Evolutionary conservation across 495 filamentous ascomycete genomes (phyloP).

Genomic region (Melanomma pulvis-pyrius): DNA sequence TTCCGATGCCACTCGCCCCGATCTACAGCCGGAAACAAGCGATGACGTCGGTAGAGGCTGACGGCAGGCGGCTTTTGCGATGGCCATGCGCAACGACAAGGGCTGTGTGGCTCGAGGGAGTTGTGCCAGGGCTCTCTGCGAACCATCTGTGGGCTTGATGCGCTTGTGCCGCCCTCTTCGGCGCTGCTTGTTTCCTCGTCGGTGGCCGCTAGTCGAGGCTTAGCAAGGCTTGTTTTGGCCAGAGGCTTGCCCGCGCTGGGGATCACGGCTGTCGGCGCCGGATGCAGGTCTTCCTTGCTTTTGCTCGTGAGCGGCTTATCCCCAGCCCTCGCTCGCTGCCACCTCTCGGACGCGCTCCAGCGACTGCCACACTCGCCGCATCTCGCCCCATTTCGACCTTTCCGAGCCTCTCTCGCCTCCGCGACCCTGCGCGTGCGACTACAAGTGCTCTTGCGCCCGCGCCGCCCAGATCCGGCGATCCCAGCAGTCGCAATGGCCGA

Average conservation of each 20-base stretch:
- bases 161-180: not conserved
- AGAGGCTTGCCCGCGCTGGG: not conserved
- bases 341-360: not conserved
- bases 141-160: too few relatives aligned
- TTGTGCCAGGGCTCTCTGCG: not conserved
- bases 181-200: constrained; percentile 5
- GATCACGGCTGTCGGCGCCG: not conserved
- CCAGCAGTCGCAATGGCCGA: constrained; percentile 7
- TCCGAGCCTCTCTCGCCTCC: not conserved
- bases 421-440: not conserved
- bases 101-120: not conserved
- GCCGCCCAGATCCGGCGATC: not conserved
- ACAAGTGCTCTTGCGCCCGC: not conserved
- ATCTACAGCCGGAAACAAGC: not conserved
- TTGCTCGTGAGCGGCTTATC: not conserved
- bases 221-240: constrained; percentile 13
- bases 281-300: not conserved
- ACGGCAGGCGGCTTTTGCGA: too few relatives aligned
- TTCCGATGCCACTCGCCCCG: not conserved
- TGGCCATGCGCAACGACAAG: not conserved
- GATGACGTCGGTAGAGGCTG: constrained; percentile 2
- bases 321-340: not conserved
- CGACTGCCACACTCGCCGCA: not conserved
- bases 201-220: not conserved
- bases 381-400: not conserved